Percentiles rank a stretch among this genome's conserved stretches.
Evolutionary conservation across 2,329 filamentous ascomycete species (phyloP).

Genomic region (Fusarium caatingaense): DNA sequence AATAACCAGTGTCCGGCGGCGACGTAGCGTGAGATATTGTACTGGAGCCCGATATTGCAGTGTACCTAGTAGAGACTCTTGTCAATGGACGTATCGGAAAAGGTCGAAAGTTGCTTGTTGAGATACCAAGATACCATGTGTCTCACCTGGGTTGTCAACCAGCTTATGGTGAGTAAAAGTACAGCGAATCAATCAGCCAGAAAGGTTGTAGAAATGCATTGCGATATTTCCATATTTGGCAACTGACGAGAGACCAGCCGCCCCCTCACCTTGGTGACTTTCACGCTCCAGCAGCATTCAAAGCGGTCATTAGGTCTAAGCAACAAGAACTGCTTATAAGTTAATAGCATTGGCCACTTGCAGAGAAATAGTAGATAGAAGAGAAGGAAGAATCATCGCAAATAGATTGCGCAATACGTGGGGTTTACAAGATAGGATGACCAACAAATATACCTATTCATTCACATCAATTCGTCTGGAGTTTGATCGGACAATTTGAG

Average conservation of each 20-base stretch:
- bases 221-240: slow-evolving; percentile 14
- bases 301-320: background rate
- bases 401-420: background rate
- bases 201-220: slow-evolving; percentile 7
- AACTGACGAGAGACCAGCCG: slow-evolving; percentile 9
- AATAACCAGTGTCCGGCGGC: slow-evolving; percentile 7
- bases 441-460: slow-evolving; percentile 12
- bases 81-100: slow-evolving; percentile 7
- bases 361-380: background rate
- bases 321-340: background rate
- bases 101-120: slow-evolving; percentile 6
- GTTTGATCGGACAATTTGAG: slow-evolving; percentile 26
- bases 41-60: slow-evolving; percentile 4
- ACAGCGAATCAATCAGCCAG: slow-evolving; percentile 8
- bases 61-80: slow-evolving; percentile 6
- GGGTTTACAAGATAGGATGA: slow-evolving; percentile 31
- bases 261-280: slow-evolving; percentile 22
- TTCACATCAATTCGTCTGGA: slow-evolving; percentile 22
- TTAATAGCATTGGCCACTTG: background rate
- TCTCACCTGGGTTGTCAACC: slow-evolving; percentile 2
- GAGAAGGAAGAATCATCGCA: background rate
- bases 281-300: background rate
- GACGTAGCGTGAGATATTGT: background rate
- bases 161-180: background rate
- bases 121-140: background rate